phyloP scores from a whole-genome alignment of 2,329 filamentous ascomycete species.

The Magnaporthiopsis incrustans region DNA sequence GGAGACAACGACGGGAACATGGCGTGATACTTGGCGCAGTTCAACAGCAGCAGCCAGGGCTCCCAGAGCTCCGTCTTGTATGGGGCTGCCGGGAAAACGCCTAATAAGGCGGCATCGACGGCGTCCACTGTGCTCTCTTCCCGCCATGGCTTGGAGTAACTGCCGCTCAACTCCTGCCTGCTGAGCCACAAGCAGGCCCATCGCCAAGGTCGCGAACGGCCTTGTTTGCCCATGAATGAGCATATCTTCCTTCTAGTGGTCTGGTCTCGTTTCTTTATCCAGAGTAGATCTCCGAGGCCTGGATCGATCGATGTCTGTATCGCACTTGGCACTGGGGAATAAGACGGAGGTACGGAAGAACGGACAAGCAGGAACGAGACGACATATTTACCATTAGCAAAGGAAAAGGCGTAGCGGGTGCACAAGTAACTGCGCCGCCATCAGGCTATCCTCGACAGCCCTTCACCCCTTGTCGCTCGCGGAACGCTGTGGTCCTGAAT shows the following conservation, averaged over 20 bases:
- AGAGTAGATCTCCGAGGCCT: not conserved
- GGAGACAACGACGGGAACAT: not conserved
- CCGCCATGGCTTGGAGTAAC: not conserved
- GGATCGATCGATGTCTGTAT: not conserved
- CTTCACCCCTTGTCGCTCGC: too few relatives aligned
- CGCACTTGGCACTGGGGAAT: not conserved
- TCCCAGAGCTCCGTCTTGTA: not conserved
- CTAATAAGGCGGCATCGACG: not conserved
- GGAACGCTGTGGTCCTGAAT: too few relatives aligned
- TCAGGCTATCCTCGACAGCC: not conserved
- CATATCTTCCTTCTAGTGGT: not conserved
- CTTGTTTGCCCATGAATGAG: not conserved
- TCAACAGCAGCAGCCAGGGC: not conserved
- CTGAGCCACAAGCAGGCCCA: not conserved
- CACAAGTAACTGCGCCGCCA: not conserved
- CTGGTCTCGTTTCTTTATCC: not conserved
- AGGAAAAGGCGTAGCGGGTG: not conserved
- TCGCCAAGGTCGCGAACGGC: not conserved
- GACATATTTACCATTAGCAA: not conserved
- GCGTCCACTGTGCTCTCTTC: not conserved
- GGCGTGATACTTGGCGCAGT: not conserved
- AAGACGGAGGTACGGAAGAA: not conserved
- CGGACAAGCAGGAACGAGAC: not conserved
- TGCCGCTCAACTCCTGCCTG: constrained; percentile 1
- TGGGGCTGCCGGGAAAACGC: not conserved